Evolutionary conservation across 129 eudicot species (phyloP).

Genomic region (Pseudognaphalium luteoalbum): DNA sequence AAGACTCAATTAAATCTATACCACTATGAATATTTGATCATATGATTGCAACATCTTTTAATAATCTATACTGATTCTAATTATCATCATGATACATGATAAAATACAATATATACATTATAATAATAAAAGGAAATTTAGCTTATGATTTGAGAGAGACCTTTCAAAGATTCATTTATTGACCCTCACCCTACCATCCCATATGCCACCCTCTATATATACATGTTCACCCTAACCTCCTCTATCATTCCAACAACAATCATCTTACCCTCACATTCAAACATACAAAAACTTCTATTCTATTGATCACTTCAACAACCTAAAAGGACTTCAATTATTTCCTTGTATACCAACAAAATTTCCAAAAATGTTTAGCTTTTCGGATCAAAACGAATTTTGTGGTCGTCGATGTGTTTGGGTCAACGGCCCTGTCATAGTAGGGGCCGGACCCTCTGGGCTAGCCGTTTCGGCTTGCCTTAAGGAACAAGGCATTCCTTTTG

Average conservation of each 20-base stretch:
- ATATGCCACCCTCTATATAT: conserved; percentile 40
- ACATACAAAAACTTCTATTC: conserved; percentile 18
- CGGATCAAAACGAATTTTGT: conserved; percentile 27
- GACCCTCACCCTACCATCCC: conserved; percentile 38
- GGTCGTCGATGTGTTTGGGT: conserved; percentile 90
- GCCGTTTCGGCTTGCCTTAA: conserved; percentile 83
- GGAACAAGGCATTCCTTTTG: conserved; percentile 79
- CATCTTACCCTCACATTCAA: conserved; percentile 31
- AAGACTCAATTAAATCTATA: conserved; percentile 27
- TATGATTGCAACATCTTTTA: background rate
- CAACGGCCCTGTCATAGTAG: conserved; percentile 70
- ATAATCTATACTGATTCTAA: too few relatives aligned
- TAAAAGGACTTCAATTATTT: conserved; percentile 11
- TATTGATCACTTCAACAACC: conserved; percentile 14
- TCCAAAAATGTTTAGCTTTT: conserved; percentile 52
- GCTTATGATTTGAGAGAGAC: conserved; percentile 40
- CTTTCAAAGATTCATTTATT: conserved; percentile 37
- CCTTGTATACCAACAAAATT: conserved; percentile 15
- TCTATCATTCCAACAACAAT: conserved; percentile 41
- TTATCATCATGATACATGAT: conserved; percentile 14
- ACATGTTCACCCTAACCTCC: conserved; percentile 35
- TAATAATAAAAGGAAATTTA: conserved; percentile 14
- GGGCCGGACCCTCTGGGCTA: conserved; percentile 93
- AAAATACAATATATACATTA: conserved; percentile 12
- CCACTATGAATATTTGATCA: conserved; percentile 19